Base-by-base conservation (phyloP, 179 eudicot genomes). In the Sideroxylon spinosum region DNA sequence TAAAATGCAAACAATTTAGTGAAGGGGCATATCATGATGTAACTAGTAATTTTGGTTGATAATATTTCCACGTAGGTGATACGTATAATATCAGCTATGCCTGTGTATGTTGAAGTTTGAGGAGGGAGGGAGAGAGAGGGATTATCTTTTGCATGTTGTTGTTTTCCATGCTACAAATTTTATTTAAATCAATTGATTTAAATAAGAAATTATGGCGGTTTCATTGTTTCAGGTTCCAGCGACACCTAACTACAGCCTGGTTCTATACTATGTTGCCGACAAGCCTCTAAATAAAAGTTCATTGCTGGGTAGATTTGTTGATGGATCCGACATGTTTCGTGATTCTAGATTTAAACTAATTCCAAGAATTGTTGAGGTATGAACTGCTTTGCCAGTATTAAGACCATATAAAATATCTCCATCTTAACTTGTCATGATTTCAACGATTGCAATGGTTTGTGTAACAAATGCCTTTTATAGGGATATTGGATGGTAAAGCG, bases 401-500 rank as follows among this genome's bases (percentile, higher is more conserved):
- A 63, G 23, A 72, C 55, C 22, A 22, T 71, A n/a, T 61, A 49
- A 6, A 28, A 53, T 8, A 19, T 37, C 16, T 19, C 78, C 68
- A 29, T 7, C 71, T 71, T 57, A 29, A 29, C 12, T 66, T 56
- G 49, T 19, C 28, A 32, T 56, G 67, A 11, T 68, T 73, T 77
- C 9, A 11, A 37, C 44, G 10, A 37, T 3, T 37, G 0, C 2
- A 37, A 37, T 37, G 44, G 2, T 79, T 26, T 73, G 19, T n/a
- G 75, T 76, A 72, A 62, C 68, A 62, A 60, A 68, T 78, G 57
- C 53, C 73, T 37, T 80, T 37, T 14, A 46, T 83, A 95, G 99
- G 99, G 99, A 50, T 95, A 95, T 82, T 95, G 99, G 98, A 93
- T 95, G 99, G 99, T 95, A 32, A 95, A 95, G 82, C 99, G 98